Conservation (phyloP, 2,329 filamentous ascomycete species). For the Orbilia oligospora region DNA sequence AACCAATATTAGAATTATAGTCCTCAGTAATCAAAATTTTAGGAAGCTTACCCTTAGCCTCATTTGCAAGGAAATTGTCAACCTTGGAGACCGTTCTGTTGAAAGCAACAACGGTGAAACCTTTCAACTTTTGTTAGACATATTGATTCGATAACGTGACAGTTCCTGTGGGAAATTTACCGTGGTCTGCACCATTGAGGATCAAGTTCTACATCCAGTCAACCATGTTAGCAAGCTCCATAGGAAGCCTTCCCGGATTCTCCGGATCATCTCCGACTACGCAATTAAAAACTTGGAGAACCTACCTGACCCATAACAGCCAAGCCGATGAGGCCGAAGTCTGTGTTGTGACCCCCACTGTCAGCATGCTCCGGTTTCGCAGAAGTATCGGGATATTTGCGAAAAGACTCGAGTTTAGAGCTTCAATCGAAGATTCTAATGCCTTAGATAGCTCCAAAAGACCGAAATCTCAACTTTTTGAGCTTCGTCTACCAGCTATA, state of each 20-base stretch:
- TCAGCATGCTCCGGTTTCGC: conserved; percentile 43
- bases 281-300: conserved; percentile 66
- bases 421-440: conserved; percentile 30
- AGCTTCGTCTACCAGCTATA: conserved; percentile 51
- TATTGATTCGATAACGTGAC: not conserved
- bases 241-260: conserved; percentile 37
- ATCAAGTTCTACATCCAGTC: conserved; percentile 79
- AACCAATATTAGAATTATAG: conserved; percentile 66
- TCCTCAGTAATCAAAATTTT: too few species aligned
- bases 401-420: conserved; percentile 28
- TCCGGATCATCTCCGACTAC: conserved; percentile 20
- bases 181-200: conserved; percentile 88
- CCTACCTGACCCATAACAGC: conserved; percentile 79
- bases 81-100: conserved; percentile 99
- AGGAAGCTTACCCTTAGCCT: conserved; percentile 79
- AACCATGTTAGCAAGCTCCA: conserved; percentile 21
- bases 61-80: conserved; percentile 90
- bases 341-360: conserved; percentile 67
- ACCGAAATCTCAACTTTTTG: conserved; percentile 1
- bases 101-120: conserved; percentile 97
- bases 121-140: conserved; percentile 62
- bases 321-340: conserved; percentile 93
- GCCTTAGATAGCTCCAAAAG: not conserved
- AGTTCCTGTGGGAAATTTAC: conserved; percentile 53
- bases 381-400: conserved; percentile 31